These are phyloP conservation scores for Fusarium sp. DNA, from an alignment of 2,329 filamentous ascomycete species.

Conservation along the genomic window DNA sequence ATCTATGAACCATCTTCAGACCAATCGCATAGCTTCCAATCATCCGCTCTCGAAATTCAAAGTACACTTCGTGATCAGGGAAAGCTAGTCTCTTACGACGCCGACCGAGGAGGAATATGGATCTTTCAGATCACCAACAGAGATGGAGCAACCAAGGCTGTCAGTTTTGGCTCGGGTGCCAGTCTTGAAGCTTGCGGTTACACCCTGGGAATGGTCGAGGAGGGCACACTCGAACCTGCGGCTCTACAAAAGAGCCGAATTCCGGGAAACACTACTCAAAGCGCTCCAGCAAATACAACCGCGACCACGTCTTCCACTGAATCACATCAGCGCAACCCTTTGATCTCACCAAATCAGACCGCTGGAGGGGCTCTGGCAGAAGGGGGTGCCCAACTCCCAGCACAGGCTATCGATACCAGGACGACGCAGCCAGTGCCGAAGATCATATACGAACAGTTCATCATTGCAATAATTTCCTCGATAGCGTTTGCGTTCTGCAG, in stretches of 20 bases:
- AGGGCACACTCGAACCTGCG: slow-evolving; percentile 63
- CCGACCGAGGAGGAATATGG: slow-evolving; percentile 64
- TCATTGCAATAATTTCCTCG: slow-evolving; percentile 64
- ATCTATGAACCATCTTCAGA: slow-evolving; percentile 64
- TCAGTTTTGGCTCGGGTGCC: slow-evolving; percentile 49
- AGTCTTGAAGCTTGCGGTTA: slow-evolving; percentile 59
- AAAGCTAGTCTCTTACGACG: slow-evolving; percentile 65
- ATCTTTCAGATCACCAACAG: slow-evolving; percentile 63
- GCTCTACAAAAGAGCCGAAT: slow-evolving; percentile 60
- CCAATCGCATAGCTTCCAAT: slow-evolving; percentile 57
- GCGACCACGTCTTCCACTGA: slow-evolving; percentile 57
- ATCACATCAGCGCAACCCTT: slow-evolving; percentile 44
- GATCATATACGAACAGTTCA: slow-evolving; percentile 65
- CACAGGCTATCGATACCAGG: slow-evolving; percentile 47
- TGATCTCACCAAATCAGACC: slow-evolving; percentile 37
- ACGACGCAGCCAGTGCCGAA: slow-evolving; percentile 49
- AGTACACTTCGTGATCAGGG: slow-evolving; percentile 63
- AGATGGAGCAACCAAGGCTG: slow-evolving; percentile 50
- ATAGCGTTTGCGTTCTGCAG: slow-evolving; percentile 63
- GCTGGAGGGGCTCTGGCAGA: slow-evolving; percentile 38
- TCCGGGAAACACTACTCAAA: slow-evolving; percentile 54
- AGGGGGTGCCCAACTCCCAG: slow-evolving; percentile 44
- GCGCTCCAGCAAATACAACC: slow-evolving; percentile 61
- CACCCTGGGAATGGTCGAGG: slow-evolving; percentile 59
- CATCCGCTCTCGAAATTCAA: slow-evolving; percentile 64